Conservation (phyloP, 352 stramenopile species). For the Phytophthora kernoviae region DNA sequence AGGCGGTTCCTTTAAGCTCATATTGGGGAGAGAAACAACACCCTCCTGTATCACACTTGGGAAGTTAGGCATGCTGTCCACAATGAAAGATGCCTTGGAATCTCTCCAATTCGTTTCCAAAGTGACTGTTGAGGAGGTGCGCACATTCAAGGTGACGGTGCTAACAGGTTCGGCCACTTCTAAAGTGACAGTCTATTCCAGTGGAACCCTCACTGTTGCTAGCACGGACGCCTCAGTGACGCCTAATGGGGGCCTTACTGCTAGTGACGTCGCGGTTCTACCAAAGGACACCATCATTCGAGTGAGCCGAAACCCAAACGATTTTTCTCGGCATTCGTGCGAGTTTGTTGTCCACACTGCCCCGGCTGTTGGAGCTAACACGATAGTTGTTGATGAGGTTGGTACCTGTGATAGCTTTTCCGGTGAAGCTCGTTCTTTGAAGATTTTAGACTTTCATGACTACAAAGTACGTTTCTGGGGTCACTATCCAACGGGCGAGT, state of each 20-base stretch:
- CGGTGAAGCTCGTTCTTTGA: slow-evolving; percentile 48
- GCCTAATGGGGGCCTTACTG: slow-evolving; percentile 30
- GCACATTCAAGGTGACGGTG: slow-evolving; percentile 63
- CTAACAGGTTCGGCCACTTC: slow-evolving; percentile 45
- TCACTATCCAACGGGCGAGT: slow-evolving; percentile 66
- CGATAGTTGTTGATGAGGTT: slow-evolving; percentile 37
- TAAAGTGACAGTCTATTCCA: slow-evolving; percentile 46
- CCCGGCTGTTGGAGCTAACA: slow-evolving; percentile 16
- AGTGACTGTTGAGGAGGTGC: slow-evolving; percentile 56
- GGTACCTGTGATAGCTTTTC: slow-evolving; percentile 48
- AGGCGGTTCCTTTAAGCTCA: slow-evolving; percentile 52
- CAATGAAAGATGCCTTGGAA: slow-evolving; percentile 45
- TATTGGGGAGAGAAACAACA: slow-evolving; percentile 57
- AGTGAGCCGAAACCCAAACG: slow-evolving; percentile 77
- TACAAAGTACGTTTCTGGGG: slow-evolving; percentile 79
- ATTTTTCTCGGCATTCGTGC: slow-evolving; percentile 67
- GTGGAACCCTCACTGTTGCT: slow-evolving; percentile 38
- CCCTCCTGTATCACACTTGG: slow-evolving; percentile 54
- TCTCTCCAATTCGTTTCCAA: slow-evolving; percentile 47
- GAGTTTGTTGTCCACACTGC: slow-evolving; percentile 46
- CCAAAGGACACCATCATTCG: slow-evolving; percentile 48
- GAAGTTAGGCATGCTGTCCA: slow-evolving; percentile 23
- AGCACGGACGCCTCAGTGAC: slow-evolving; percentile 19
- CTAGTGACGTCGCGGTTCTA: slow-evolving; percentile 36
- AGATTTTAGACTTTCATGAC: slow-evolving; percentile 71